These are phyloP conservation scores for Botrytis galanthina DNA, from an alignment of 2,329 filamentous ascomycete genomes.

Conservation along the genomic window DNA sequence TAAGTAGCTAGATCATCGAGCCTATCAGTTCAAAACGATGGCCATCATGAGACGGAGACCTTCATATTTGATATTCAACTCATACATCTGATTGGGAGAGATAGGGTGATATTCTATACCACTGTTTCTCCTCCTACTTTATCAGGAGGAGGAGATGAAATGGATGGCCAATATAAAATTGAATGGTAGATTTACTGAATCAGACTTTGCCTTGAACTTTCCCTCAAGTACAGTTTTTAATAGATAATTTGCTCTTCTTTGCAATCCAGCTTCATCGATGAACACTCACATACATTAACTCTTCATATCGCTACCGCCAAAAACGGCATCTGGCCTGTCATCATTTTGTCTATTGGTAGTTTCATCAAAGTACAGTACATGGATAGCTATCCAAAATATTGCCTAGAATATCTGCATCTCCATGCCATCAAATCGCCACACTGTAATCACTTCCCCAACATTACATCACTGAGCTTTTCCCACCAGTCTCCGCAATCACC, in stretches of 20 bases:
- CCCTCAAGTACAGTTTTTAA: neutral
- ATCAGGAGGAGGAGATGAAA: too few species aligned
- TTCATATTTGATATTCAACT: neutral
- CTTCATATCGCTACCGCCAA: neutral
- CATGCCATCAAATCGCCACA: neutral
- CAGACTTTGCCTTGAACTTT: neutral
- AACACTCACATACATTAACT: neutral
- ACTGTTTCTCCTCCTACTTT: neutral
- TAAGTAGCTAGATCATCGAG: neutral
- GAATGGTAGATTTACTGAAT: neutral
- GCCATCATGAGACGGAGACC: neutral
- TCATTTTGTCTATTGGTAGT: neutral
- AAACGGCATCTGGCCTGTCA: neutral
- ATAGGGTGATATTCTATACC: neutral
- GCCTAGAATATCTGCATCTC: neutral
- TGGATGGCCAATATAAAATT: neutral
- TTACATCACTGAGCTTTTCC: neutral
- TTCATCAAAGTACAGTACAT: neutral
- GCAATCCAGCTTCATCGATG: neutral
- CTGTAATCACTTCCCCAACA: neutral
- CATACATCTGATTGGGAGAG: neutral
- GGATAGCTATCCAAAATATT: neutral
- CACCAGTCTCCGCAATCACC: neutral
- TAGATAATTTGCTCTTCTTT: neutral
- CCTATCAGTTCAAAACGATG: neutral